These are phyloP conservation scores for rapeseed (Brassica napus) DNA, from an alignment of 345 rosid genomes.

Conservation along the genomic window DNA sequence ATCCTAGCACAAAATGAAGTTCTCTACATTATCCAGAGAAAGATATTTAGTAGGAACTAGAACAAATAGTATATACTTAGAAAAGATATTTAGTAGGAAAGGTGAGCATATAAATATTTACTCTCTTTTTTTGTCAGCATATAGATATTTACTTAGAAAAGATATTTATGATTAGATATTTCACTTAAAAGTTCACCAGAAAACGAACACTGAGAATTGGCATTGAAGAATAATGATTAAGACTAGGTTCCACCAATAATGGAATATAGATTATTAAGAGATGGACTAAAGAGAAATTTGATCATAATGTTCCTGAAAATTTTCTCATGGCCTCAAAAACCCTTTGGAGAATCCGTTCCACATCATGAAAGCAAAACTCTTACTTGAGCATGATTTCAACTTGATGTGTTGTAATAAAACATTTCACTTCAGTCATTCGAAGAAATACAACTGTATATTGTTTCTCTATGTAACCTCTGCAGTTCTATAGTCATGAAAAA, in stretches of 20 bases:
- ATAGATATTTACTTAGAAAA: background rate
- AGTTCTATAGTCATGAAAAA: slow-evolving; percentile 9
- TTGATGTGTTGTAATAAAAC: slow-evolving; percentile 15
- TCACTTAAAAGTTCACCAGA: slow-evolving; percentile 10
- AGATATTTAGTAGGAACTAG: slow-evolving; percentile 2
- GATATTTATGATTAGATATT: slow-evolving; percentile 17
- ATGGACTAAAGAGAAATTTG: slow-evolving; percentile 1
- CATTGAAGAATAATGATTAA: slow-evolving; percentile 28
- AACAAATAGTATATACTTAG: slow-evolving; percentile 9
- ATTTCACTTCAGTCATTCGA: slow-evolving; percentile 10
- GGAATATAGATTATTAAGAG: background rate
- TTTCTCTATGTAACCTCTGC: slow-evolving; percentile 1
- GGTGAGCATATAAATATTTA: background rate
- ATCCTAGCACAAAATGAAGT: slow-evolving; percentile 30
- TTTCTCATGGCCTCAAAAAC: background rate
- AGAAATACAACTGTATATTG: background rate
- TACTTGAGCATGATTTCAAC: slow-evolving; percentile 2
- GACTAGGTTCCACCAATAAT: slow-evolving; percentile 26
- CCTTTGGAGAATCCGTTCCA: background rate
- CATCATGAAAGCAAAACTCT: background rate
- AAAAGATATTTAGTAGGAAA: slow-evolving; percentile 13
- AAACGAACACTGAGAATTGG: slow-evolving; percentile 22
- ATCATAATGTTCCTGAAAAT: background rate
- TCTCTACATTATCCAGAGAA: slow-evolving; percentile 23
- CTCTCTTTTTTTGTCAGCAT: background rate